Base-by-base conservation (phyloP, 176 grass and related monocot species). In the Melocanna baccifera region DNA sequence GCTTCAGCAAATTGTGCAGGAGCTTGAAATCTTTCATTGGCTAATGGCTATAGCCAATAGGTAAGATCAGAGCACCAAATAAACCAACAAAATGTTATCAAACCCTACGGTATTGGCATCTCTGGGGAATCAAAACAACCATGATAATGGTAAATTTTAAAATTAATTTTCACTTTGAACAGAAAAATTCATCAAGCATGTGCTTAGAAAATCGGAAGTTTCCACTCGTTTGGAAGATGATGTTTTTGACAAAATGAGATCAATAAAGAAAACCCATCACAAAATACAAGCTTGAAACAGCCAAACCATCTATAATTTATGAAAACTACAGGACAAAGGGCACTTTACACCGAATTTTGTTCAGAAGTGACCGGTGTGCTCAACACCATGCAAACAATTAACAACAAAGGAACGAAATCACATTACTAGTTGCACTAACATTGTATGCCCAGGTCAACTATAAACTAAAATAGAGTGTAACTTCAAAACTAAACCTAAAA, bases 341-440 rank as follows among this genome's bases (percentile, higher is more conserved):
- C 19, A 79, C 20, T 45, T 5, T 1, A 28, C 42, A n/a, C 22
- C 10, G 10, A 72, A 23, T 66, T 73, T 73, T n/a, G 11, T 74
- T 47, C 12, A 57, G 7, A 40, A 78, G 20, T 30, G 26, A 63
- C 61, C 26, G 32, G 13, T 67, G 39, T 11, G 18, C 42, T 85
- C 48, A 59, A 73, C 52, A 23, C 22, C 80, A 71, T 79, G 4
- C 48, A 59, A 51, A 83, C 4, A 86, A 83, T 28, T 12, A 83
- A 67, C 29, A 40, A 65, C 2, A 86, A 55, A 57, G 25, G 53
- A 89, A 58, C 22, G 3, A 36, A 67, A 70, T 67, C 43, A 10
- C 32, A 14, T 43, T 69, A 59, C 12, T 25, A 13, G 30, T 73
- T 66, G 16, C 22, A 75, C 42, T 68, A 37, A 84, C 73, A 40